A percentile compares a stretch with the other conserved stretches of the same genome.
These are phyloP conservation scores for Coemansia sp. DNA, from an alignment of 192 early-diverging fungal species.

Conservation along the genomic window DNA sequence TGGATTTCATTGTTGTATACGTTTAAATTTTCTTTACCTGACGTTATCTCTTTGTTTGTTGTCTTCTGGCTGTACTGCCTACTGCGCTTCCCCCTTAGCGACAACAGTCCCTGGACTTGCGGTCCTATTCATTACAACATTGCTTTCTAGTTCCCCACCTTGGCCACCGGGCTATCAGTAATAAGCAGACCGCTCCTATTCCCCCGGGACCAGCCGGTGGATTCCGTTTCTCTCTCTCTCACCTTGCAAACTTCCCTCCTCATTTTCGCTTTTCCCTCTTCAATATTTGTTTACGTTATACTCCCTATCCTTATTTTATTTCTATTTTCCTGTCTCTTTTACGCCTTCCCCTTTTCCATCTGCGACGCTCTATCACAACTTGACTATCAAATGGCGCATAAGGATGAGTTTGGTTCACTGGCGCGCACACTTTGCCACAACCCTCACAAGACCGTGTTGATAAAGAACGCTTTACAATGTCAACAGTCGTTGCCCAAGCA, in stretches of 20 bases:
- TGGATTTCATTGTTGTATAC: not conserved
- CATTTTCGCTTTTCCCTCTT: not conserved
- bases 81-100: constrained; percentile 3
- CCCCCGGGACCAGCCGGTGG: constrained; percentile 7
- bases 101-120: constrained; percentile 4
- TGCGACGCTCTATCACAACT: not conserved
- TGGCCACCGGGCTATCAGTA: not conserved
- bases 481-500: constrained; percentile 27
- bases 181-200: constrained; percentile 5
- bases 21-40: not conserved
- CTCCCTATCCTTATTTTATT: not conserved
- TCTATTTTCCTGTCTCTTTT: not conserved
- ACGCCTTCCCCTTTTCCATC: not conserved
- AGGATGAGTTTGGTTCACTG: constrained; percentile 29
- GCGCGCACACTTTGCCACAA: constrained; percentile 45
- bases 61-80: not conserved
- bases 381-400: constrained; percentile 13
- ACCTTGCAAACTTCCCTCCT: not conserved
- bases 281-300: constrained; percentile 3
- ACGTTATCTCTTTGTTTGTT: constrained; percentile 4
- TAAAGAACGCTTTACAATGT: constrained; percentile 53
- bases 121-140: not conserved
- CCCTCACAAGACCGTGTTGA: constrained; percentile 40
- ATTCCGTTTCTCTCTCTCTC: not conserved
- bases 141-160: not conserved